Percentiles rank a stretch among this genome's conserved stretches.
These are phyloP conservation scores for Porpolomopsis calyptriformis DNA, from an alignment of 768 basidiomycete species.

Conservation along the genomic window DNA sequence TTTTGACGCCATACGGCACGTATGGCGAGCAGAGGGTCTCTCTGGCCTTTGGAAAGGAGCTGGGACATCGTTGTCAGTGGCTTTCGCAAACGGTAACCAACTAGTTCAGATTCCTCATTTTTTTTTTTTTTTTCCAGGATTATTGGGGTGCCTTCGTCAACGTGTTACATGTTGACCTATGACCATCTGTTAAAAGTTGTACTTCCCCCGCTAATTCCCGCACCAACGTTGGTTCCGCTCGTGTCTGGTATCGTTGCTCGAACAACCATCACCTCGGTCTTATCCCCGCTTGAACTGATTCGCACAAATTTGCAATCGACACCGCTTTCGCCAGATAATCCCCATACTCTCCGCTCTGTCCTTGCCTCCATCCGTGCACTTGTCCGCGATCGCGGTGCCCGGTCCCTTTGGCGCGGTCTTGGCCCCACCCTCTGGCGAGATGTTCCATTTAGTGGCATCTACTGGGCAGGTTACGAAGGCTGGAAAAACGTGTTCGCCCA, in stretches of 20 bases:
- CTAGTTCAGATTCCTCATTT: no score
- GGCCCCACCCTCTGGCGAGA: constrained; percentile 93
- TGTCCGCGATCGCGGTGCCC: constrained; percentile 52
- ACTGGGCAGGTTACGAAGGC: constrained; percentile 92
- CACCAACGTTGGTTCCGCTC: constrained; percentile 51
- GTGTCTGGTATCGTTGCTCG: constrained; percentile 76
- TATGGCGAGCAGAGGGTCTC: constrained; percentile 71
- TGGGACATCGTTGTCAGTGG: constrained; percentile 68
- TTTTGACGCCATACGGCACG: constrained; percentile 71
- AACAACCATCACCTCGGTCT: constrained; percentile 62
- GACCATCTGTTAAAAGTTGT: constrained; percentile 67
- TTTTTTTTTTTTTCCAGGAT: constrained; percentile 36
- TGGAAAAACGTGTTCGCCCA: constrained; percentile 56
- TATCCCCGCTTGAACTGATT: constrained; percentile 85
- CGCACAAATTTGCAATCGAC: constrained; percentile 91
- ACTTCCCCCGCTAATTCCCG: constrained; percentile 52
- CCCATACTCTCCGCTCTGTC: constrained; percentile 70
- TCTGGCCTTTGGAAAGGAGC: constrained; percentile 92
- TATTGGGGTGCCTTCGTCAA: constrained; percentile 86
- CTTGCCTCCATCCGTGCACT: constrained; percentile 49
- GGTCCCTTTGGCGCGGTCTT: constrained; percentile 81
- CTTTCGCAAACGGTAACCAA: not conserved
- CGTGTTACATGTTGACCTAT: constrained; percentile 92
- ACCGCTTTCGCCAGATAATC: constrained; percentile 54
- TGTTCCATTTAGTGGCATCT: constrained; percentile 93